Percentiles rank a stretch among this genome's conserved stretches.
Conservation (phyloP, 1,284 basidiomycete genomes). For the Tilletia indica region DNA sequence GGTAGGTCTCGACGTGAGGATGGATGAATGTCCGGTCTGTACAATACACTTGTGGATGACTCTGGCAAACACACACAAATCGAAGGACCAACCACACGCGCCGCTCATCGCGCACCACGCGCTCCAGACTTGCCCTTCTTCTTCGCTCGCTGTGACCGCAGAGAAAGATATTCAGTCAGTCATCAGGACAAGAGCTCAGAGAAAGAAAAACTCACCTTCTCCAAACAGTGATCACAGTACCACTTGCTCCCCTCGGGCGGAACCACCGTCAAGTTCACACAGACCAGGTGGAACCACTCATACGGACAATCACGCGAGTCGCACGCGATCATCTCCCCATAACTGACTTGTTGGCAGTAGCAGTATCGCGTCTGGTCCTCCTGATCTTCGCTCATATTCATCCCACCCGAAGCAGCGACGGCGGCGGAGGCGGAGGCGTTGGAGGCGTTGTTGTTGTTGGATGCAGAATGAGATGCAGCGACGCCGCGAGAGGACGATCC, state of each 20-base stretch:
- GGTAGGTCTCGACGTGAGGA: no score
- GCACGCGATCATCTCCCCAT: constrained; percentile 96
- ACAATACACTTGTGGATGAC: background rate
- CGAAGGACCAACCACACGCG: no score
- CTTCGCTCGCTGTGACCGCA: background rate
- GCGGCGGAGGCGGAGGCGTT: background rate
- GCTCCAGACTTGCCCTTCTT: constrained; percentile 20
- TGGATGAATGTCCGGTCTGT: no score
- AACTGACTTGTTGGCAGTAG: constrained; percentile 79
- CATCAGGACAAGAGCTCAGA: background rate
- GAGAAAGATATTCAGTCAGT: background rate
- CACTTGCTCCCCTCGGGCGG: constrained; percentile 11
- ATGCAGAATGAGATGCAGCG: no score
- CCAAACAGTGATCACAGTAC: constrained; percentile 15
- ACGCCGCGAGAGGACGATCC: no score
- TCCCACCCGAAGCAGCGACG: background rate
- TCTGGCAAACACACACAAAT: background rate
- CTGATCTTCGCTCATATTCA: constrained; percentile 59
- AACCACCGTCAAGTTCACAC: background rate
- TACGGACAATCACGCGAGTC: constrained; percentile 81
- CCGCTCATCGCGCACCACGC: background rate
- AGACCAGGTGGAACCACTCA: constrained; percentile 68
- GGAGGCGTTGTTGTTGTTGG: no score
- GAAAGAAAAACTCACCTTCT: background rate
- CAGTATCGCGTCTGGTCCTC: constrained; percentile 75